phyloP scores from a whole-genome alignment of 192 early-diverging fungal species.

The Dissophora ornata region DNA sequence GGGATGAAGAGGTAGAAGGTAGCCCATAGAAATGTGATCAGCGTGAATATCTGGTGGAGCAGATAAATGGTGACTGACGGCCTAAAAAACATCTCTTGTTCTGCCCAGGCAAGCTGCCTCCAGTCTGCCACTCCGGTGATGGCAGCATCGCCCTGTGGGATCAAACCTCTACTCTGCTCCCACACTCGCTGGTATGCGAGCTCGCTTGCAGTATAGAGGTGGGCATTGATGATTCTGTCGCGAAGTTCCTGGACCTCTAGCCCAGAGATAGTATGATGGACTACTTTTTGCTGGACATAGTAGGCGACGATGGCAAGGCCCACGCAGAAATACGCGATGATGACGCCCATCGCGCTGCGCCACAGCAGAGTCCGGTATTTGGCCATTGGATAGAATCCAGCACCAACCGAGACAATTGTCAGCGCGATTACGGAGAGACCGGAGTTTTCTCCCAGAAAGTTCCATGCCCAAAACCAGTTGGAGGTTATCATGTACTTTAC shows the following conservation, averaged over 20 bases:
- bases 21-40: slow-evolving; percentile 19
- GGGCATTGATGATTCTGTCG: neutral
- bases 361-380: slow-evolving; percentile 12
- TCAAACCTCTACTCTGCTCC: neutral
- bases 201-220: neutral
- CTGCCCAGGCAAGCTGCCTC: slow-evolving; percentile 11
- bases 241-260: slow-evolving; percentile 12
- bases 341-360: slow-evolving; percentile 5
- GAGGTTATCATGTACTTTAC: neutral
- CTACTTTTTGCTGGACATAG: slow-evolving; percentile 19
- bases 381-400: slow-evolving; percentile 44
- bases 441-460: slow-evolving; percentile 23
- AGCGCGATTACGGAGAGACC: slow-evolving; percentile 16
- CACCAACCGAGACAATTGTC: slow-evolving; percentile 34
- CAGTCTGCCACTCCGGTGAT: slow-evolving; percentile 3
- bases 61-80: slow-evolving; percentile 4
- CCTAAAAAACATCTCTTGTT: slow-evolving; percentile 20
- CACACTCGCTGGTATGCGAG: neutral
- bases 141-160: neutral
- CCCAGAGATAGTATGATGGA: neutral
- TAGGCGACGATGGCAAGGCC: slow-evolving; percentile 3
- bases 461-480: slow-evolving; percentile 44
- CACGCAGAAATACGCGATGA: slow-evolving; percentile 11
- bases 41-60: slow-evolving; percentile 24
- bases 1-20: slow-evolving; percentile 43